These are phyloP conservation scores for Penicillium tannophilum DNA, from an alignment of 495 filamentous ascomycete species.

Conservation along the genomic window DNA sequence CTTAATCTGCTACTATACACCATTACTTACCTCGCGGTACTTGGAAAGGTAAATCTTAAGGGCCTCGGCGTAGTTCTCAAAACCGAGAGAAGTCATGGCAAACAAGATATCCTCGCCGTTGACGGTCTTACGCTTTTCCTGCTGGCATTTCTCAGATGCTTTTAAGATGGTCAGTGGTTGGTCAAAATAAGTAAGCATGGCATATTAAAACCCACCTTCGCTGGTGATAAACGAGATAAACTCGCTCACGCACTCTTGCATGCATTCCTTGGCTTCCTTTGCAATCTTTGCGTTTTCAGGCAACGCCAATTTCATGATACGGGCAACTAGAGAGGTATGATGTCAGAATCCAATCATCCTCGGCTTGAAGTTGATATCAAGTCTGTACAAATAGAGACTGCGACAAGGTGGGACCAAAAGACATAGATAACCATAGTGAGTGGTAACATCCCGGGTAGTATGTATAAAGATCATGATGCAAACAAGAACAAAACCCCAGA, in stretches of 20 bases:
- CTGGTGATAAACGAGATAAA: constrained; percentile 99
- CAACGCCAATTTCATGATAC: constrained; percentile 97
- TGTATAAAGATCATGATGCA: background rate
- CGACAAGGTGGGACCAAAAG: background rate
- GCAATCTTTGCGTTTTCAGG: constrained; percentile 99
- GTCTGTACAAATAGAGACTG: background rate
- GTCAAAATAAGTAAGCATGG: background rate
- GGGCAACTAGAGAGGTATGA: constrained; percentile 89
- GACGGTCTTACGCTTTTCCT: constrained; percentile 98
- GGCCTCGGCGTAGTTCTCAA: constrained; percentile 98
- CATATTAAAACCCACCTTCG: constrained; percentile 66
- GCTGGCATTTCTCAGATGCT: constrained; percentile 99
- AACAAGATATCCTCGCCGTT: constrained; percentile 99
- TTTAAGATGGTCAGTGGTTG: constrained; percentile 23
- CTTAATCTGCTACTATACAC: too few species aligned
- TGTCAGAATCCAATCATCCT: constrained; percentile 64
- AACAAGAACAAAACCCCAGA: background rate
- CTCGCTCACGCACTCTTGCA: constrained; percentile 99
- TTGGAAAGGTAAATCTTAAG: constrained; percentile 97
- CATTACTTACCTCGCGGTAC: constrained; percentile 88
- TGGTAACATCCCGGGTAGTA: background rate
- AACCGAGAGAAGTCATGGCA: constrained; percentile 97
- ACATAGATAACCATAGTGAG: background rate
- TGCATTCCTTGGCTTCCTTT: constrained; percentile 99
- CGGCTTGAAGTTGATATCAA: background rate